Base-by-base conservation (phyloP, 495 filamentous ascomycete genomes). In the Aspergillus carlsbadensis region DNA sequence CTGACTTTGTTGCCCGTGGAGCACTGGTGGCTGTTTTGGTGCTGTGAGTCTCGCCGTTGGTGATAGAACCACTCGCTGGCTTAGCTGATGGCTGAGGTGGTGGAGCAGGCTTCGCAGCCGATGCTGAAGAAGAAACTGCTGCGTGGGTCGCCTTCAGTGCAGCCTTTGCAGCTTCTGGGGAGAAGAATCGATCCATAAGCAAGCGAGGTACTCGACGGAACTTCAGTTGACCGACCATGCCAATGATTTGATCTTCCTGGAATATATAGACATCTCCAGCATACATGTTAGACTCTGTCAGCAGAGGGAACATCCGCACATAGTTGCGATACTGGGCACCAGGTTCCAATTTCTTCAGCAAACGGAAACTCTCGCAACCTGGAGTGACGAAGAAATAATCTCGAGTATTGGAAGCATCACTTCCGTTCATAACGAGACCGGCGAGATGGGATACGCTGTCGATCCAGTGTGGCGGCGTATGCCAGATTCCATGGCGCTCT, bases 241-340 rank as follows among this genome's bases (percentile, higher is more conserved):
- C 75, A 1, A 78, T 40, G 31, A 79, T 65, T 1, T 36, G 53
- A 0, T 57, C 58, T 18, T 64, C 70, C 17, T 72, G 66, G 0
- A 78, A 47, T 5, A 78, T 59, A 51, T 77, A 78, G 1, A 76
- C 61, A 54, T 78, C 75, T 14, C 75, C 77, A 0, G 55, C n/a
- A 35, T 55, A 71, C n/a, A 50, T 50, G 33, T 50, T 59, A 2
- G 56, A 24, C n/a, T 76, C 66, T 6, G 57, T 61, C 6, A 26
- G 7, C 24, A 63, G 18, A 14, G 71, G 72, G 22, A 69, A 54
- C 75, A 78, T 77, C 35, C 65, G 65, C 15, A 76, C 70, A 41
- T 80, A 80, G 14, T 54, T 61, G 0, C 53, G 61, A 35, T 78
- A 80, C 34, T 59, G 51, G 5, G 18, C 66, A 2, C 70, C 72